Evolutionary conservation across 345 rosid genomes (phyloP).

Genomic region (Populus euphratica): DNA sequence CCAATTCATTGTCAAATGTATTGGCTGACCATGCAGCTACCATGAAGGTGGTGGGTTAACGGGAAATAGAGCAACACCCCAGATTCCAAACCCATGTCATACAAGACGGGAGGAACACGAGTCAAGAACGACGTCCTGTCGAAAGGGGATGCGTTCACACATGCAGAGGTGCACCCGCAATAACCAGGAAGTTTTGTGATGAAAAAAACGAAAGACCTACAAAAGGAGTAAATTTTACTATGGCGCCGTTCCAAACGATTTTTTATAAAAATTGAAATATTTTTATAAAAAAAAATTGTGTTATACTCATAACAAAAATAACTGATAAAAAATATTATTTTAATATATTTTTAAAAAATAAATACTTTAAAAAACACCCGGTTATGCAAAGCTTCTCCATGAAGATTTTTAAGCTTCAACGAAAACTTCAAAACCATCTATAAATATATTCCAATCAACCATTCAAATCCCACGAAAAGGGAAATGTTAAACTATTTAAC

Average conservation of each 20-base stretch:
- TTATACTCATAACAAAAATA: no score
- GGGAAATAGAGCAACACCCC: background rate
- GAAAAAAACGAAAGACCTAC: no score
- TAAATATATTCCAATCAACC: background rate
- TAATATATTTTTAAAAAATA: no score
- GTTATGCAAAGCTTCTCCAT: background rate
- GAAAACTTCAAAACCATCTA: background rate
- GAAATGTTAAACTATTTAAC: background rate
- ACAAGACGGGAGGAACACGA: background rate
- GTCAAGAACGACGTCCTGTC: background rate
- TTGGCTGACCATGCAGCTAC: no score
- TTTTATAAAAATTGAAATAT: no score
- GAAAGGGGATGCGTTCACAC: background rate
- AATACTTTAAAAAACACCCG: no score
- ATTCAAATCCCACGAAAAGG: background rate
- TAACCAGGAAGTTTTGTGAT: background rate
- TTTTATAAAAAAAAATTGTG: no score
- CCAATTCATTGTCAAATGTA: no score
- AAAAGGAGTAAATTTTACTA: background rate
- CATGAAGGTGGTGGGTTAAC: background rate
- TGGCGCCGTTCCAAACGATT: no score
- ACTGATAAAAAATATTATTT: no score
- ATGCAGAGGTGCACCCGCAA: background rate
- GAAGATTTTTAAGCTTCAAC: background rate
- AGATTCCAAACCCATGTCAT: background rate